phyloP scores from a whole-genome alignment of 352 stramenopile genomes.

The Globisporangium paddicum region DNA sequence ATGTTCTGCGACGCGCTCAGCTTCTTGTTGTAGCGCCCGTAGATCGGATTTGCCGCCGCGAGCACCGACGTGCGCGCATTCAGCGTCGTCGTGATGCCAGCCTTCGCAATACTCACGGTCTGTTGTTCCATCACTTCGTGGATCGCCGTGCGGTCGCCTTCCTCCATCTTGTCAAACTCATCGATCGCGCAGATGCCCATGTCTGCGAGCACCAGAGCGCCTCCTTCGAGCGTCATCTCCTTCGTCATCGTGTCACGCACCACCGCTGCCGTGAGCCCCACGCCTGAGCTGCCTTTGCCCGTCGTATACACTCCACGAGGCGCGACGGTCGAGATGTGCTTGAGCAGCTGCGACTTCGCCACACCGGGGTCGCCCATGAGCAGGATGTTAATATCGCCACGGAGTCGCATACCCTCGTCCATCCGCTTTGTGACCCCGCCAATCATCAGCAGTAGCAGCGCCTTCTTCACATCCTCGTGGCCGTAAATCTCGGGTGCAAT shows the following conservation, averaged over 20 bases:
- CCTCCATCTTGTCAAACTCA: slow-evolving; percentile 95
- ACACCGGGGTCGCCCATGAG: slow-evolving; percentile 97
- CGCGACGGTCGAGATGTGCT: slow-evolving; percentile 95
- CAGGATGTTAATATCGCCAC: slow-evolving; percentile 99
- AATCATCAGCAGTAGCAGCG: slow-evolving; percentile 96
- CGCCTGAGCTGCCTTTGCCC: slow-evolving; percentile 96
- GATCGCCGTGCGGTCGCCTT: slow-evolving; percentile 95
- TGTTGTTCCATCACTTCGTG: slow-evolving; percentile 99
- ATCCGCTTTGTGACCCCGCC: slow-evolving; percentile 89
- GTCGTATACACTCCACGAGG: slow-evolving; percentile 98
- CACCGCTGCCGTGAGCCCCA: slow-evolving; percentile 94
- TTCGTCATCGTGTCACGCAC: slow-evolving; percentile 93
- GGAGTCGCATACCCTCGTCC: slow-evolving; percentile 94
- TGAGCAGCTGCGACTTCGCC: slow-evolving; percentile 98
- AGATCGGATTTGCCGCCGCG: slow-evolving; percentile 97
- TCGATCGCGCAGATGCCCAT: slow-evolving; percentile 99
- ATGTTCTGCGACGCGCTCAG: slow-evolving; percentile 99
- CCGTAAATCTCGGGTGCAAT: slow-evolving; percentile 99
- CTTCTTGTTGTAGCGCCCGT: slow-evolving; percentile 98
- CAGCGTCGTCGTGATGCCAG: slow-evolving; percentile 98
- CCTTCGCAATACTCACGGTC: slow-evolving; percentile 99
- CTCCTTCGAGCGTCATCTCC: slow-evolving; percentile 98
- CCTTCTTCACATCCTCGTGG: slow-evolving; percentile 99
- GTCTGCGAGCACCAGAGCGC: slow-evolving; percentile 98
- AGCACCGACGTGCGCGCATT: slow-evolving; percentile 92